Evolutionary conservation across 2,329 filamentous ascomycete species (phyloP).

Genomic region (Xylariaceae sp.): DNA sequence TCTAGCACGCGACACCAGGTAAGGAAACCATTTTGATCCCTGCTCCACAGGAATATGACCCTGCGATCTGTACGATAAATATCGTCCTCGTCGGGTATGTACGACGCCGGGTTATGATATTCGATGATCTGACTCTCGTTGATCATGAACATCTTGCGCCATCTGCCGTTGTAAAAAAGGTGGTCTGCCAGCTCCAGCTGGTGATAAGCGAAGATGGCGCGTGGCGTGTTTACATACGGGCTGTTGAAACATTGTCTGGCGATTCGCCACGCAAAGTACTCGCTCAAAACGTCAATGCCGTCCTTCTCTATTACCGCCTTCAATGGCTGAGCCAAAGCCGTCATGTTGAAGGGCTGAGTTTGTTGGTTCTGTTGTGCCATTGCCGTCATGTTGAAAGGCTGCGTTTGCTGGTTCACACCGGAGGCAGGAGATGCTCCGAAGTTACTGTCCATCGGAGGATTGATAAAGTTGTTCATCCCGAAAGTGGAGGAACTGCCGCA

Average conservation of each 20-base stretch:
- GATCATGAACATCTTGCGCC: neutral
- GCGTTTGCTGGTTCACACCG: no score
- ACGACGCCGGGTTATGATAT: neutral
- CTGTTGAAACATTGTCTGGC: neutral
- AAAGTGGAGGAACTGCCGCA: no score
- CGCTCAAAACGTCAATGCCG: neutral
- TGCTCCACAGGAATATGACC: neutral
- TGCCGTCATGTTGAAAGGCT: no score
- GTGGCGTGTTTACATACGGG: neutral
- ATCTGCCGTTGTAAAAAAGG: neutral
- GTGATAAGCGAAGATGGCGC: neutral
- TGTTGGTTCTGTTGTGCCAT: neutral
- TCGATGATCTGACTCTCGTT: neutral
- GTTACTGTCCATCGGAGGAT: no score
- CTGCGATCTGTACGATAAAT: neutral
- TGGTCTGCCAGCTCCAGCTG: neutral
- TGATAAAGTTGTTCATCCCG: no score
- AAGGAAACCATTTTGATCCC: no score
- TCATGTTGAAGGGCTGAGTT: neutral
- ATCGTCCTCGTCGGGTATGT: neutral
- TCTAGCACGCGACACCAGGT: neutral
- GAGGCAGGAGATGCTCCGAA: no score
- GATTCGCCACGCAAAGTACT: neutral
- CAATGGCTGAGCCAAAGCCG: neutral
- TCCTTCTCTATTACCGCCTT: neutral